phyloP scores from a whole-genome alignment of 140 eudicot genomes.

The Erigeron philadelphicus region DNA sequence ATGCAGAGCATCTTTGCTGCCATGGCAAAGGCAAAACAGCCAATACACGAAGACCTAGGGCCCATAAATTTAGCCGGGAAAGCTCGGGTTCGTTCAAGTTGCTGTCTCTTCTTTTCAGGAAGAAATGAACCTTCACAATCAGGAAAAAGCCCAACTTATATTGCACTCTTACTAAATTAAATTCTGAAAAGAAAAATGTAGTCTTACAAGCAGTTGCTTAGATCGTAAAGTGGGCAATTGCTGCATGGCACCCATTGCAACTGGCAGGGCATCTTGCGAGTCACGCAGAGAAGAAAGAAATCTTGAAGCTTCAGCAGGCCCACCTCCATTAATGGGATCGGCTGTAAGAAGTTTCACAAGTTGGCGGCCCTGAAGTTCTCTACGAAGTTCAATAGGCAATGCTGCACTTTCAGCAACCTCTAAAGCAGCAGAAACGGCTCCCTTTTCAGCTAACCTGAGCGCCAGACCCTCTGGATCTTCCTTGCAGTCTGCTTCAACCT shows the following conservation, averaged over 20 bases:
- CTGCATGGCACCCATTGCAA: conserved; percentile 99
- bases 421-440: conserved; percentile 96
- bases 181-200: neutral
- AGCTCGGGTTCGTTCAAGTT: conserved; percentile 81
- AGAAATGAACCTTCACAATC: conserved; percentile 81
- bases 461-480: conserved; percentile 99
- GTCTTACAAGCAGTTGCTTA: conserved; percentile 79
- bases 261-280: conserved; percentile 86
- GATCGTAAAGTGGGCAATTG: conserved; percentile 89
- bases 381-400: conserved; percentile 78
- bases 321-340: conserved; percentile 93
- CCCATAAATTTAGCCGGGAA: conserved; percentile 89
- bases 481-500: conserved; percentile 92
- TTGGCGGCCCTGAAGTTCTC: conserved; percentile 99
- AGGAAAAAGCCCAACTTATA: neutral
- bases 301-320: conserved; percentile 99
- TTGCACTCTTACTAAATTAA: neutral
- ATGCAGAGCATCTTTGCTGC: conserved; percentile 97
- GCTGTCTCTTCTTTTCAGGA: conserved; percentile 86
- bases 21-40: conserved; percentile 93
- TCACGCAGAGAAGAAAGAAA: conserved; percentile 90
- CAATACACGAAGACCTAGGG: conserved; percentile 90
- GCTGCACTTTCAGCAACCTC: conserved; percentile 99
- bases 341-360: conserved; percentile 98
- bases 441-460: conserved; percentile 92